Conservation (phyloP, 805 yeast genomes). For the Metschnikowia picachoensis region DNA sequence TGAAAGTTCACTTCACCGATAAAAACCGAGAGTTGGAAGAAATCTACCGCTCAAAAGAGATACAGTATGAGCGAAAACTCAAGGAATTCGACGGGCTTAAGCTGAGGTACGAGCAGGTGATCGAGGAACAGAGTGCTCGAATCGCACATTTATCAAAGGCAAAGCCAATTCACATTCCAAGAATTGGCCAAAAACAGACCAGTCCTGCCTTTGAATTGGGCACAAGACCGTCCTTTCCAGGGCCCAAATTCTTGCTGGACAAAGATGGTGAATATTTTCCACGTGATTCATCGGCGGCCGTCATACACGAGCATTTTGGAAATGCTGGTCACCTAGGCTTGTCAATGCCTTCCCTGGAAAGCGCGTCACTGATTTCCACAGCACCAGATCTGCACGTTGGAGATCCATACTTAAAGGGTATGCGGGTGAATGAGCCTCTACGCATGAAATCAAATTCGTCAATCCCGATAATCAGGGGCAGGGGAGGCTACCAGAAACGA, state of each 20-base stretch:
- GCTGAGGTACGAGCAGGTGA: conserved; percentile 29
- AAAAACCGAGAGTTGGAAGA: conserved; percentile 28
- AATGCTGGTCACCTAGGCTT: not conserved
- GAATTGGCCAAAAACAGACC: not conserved
- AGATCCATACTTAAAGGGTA: not conserved
- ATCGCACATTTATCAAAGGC: conserved; percentile 35
- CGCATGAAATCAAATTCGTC: conserved; percentile 1
- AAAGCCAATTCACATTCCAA: conserved; percentile 30
- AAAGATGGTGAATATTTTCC: not conserved
- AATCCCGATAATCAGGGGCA: conserved; percentile 36
- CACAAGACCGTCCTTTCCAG: not conserved
- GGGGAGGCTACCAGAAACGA: conserved; percentile 44
- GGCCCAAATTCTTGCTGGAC: not conserved
- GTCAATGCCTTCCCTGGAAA: not conserved
- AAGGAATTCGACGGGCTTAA: conserved; percentile 30
- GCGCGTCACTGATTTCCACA: conserved; percentile 1
- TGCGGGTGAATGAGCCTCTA: not conserved
- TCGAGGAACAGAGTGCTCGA: conserved; percentile 35
- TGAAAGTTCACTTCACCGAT: conserved; percentile 22
- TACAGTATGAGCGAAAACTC: conserved; percentile 32
- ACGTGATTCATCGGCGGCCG: not conserved
- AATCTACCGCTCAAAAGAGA: conserved; percentile 20
- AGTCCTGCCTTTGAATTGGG: not conserved
- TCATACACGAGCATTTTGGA: too few species aligned
- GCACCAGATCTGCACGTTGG: not conserved